phyloP scores from a whole-genome alignment of 371 early-diverging fungal species.

The Rhizopus stolonifer region DNA sequence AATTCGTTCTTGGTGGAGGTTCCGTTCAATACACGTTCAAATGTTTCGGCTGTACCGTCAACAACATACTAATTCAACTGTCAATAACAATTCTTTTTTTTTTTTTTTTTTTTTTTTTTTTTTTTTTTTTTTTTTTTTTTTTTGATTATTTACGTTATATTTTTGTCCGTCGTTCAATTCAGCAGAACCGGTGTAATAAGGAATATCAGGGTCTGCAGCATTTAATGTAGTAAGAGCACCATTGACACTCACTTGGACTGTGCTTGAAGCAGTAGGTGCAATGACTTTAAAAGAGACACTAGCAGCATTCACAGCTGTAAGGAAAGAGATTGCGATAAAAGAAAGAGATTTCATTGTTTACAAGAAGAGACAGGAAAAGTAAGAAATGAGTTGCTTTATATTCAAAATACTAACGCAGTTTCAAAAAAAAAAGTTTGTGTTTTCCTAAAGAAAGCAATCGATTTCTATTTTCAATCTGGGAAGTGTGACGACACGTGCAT shows the following conservation, averaged over 20 bases:
- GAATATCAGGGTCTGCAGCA: slow-evolving; percentile 46
- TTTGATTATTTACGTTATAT: slow-evolving; percentile 40
- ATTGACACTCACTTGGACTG: slow-evolving; percentile 46
- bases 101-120: not conserved
- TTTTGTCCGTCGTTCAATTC: slow-evolving; percentile 35
- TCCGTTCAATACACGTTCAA: slow-evolving; percentile 42
- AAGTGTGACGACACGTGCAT: too few relatives aligned
- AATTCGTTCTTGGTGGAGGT: slow-evolving; percentile 52
- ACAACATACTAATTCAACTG: slow-evolving; percentile 49
- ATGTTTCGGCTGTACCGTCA: slow-evolving; percentile 45
- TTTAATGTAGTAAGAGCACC: slow-evolving; percentile 35
- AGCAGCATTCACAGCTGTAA: too few relatives aligned
- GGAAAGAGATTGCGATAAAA: too few relatives aligned
- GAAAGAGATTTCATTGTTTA: too few relatives aligned
- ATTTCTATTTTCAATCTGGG: too few relatives aligned
- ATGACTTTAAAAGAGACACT: slow-evolving; percentile 48
- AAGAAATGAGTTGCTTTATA: too few relatives aligned
- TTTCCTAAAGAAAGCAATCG: too few relatives aligned
- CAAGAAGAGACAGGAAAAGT: too few relatives aligned
- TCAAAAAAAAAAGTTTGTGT: too few relatives aligned
- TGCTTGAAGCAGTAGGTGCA: slow-evolving; percentile 39
- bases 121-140: not conserved
- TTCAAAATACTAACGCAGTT: too few relatives aligned
- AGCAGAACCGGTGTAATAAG: slow-evolving; percentile 48
- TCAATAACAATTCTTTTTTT: not conserved